Conservation (phyloP, 1,284 basidiomycete genomes). For the Boletus calvinii region DNA sequence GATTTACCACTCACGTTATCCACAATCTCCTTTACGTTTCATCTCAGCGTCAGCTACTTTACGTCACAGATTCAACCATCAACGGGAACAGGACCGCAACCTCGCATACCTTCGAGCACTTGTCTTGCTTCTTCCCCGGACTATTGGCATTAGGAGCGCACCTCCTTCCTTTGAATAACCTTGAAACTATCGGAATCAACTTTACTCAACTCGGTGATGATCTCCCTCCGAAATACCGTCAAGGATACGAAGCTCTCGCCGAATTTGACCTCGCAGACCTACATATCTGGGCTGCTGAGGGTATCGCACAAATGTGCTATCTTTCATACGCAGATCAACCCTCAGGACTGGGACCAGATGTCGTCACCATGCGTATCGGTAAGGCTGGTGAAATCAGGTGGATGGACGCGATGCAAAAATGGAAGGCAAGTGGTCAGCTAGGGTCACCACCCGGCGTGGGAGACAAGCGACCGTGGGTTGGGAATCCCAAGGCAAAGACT, state of each 20-base stretch:
- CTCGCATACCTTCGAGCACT: constrained; percentile 65
- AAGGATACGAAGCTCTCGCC: constrained; percentile 37
- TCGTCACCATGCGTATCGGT: constrained; percentile 43
- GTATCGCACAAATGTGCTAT: constrained; percentile 67
- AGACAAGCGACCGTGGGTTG: constrained; percentile 36
- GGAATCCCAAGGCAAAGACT: constrained; percentile 20
- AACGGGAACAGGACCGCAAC: constrained; percentile 34
- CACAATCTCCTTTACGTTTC: constrained; percentile 66
- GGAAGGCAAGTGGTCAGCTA: constrained; percentile 45
- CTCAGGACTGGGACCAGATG: constrained; percentile 63
- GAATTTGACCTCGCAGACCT: constrained; percentile 48
- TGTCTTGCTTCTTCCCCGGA: constrained; percentile 78
- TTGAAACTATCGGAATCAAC: constrained; percentile 45
- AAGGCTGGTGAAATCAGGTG: constrained; percentile 40
- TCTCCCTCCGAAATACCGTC: constrained; percentile 39
- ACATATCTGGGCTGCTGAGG: constrained; percentile 67
- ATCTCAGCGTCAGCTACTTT: constrained; percentile 63
- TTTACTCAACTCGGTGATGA: constrained; percentile 37
- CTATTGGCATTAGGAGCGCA: constrained; percentile 71
- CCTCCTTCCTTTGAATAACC: constrained; percentile 53
- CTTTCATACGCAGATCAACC: constrained; percentile 61
- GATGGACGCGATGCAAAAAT: constrained; percentile 52
- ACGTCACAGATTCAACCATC: constrained; percentile 58
- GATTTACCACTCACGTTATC: constrained; percentile 59
- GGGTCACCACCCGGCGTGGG: constrained; percentile 55